A percentile compares a stretch with the other conserved stretches of the same genome.
Evolutionary conservation across 495 filamentous ascomycete species (phyloP).

Genomic region (Lophiostoma macrostomum): DNA sequence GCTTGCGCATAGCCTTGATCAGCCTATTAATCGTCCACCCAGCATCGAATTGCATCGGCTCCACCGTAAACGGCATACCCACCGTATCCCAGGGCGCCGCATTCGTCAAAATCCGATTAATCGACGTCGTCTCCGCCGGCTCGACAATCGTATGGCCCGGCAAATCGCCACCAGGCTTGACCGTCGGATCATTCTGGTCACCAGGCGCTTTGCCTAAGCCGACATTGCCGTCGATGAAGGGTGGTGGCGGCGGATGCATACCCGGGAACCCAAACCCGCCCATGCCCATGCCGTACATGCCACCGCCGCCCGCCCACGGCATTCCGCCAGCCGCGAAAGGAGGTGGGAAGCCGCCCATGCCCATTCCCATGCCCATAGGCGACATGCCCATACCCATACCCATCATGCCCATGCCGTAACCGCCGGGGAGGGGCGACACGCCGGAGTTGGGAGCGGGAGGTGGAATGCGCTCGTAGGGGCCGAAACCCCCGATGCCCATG

Average conservation of each 20-base stretch:
- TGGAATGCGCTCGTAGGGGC: too few relatives aligned
- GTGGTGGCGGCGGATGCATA: neutral
- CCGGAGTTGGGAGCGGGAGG: too few relatives aligned
- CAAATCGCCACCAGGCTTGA: too few relatives aligned
- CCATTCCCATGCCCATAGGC: neutral
- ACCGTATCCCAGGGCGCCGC: neutral
- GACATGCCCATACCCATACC: slow-evolving; percentile 6
- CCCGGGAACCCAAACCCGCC: neutral
- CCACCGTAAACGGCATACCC: neutral
- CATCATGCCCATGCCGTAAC: neutral
- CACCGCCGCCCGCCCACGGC: neutral
- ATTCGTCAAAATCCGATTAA: neutral
- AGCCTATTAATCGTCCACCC: slow-evolving; percentile 1
- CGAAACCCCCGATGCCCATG: too few relatives aligned
- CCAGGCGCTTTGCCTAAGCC: neutral
- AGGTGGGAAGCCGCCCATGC: neutral
- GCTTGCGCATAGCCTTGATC: slow-evolving; percentile 5
- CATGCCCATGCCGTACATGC: slow-evolving; percentile 2
- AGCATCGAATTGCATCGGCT: slow-evolving; percentile 8
- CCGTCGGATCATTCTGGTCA: too few relatives aligned
- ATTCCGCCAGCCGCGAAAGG: neutral
- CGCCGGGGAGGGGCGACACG: neutral
- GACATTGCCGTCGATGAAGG: neutral
- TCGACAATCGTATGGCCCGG: too few relatives aligned
- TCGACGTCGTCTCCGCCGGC: neutral